phyloP scores from a whole-genome alignment of 805 yeast species.

The Jamesozyma rosinii region DNA sequence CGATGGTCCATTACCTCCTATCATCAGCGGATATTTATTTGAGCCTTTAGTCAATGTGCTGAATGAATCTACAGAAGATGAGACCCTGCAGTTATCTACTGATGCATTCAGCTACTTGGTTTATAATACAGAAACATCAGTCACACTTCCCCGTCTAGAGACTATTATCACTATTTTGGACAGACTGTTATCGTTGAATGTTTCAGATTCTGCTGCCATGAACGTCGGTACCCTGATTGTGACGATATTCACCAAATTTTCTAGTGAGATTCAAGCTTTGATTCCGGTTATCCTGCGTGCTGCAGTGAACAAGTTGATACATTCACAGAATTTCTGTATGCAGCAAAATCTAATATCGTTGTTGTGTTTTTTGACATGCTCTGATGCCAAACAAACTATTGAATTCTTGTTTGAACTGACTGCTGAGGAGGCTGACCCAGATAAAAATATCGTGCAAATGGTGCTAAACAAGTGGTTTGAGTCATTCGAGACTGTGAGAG shows the following conservation, averaged over 20 bases:
- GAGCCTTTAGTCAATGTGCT: constrained; percentile 24
- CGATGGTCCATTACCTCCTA: constrained; percentile 22
- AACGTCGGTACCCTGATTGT: constrained; percentile 61
- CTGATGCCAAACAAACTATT: constrained; percentile 55
- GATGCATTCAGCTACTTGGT: constrained; percentile 61
- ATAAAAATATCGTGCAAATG: constrained; percentile 38
- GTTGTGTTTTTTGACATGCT: constrained; percentile 58
- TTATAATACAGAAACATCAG: constrained; percentile 29
- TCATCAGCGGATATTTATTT: constrained; percentile 19
- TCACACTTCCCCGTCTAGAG: constrained; percentile 11
- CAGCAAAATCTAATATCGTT: constrained; percentile 70
- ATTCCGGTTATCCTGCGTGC: constrained; percentile 58
- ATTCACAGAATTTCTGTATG: constrained; percentile 62
- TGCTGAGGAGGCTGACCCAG: constrained; percentile 20
- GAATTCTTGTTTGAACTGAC: constrained; percentile 44
- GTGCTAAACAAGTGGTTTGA: constrained; percentile 76
- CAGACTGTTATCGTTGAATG: constrained; percentile 57
- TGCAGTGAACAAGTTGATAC: constrained; percentile 54
- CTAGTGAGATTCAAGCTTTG: constrained; percentile 30
- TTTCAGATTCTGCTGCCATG: constrained; percentile 74
- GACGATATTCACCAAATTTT: constrained; percentile 47
- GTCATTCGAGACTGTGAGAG: constrained; percentile 71
- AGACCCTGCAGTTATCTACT: constrained; percentile 66
- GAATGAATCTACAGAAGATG: constrained; percentile 53
- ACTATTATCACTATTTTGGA: constrained; percentile 44